Base-by-base conservation (phyloP, 106 monocot species). In the Amphibolis antarctica region DNA sequence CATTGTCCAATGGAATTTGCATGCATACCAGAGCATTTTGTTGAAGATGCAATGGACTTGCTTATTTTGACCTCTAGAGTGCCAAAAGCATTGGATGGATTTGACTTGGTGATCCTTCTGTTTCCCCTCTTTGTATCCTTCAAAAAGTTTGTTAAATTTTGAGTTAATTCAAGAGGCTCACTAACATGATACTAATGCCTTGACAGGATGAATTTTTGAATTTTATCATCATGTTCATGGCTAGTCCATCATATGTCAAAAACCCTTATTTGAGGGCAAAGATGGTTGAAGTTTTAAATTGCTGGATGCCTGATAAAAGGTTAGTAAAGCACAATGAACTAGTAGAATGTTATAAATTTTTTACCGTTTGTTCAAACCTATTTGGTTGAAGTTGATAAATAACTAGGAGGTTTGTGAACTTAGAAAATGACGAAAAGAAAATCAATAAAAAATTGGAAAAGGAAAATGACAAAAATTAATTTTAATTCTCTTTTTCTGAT, bases 201-300 rank as follows among this genome's bases (percentile, higher is more conserved):
- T 18, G 59, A 28, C 89, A 96, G 96, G 96, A 96, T 66, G 90
- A 96, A 17, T 96, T 96, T 71, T 68, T 96, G 71, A 96, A 87
- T 70, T 96, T 96, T 66, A 96, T 96, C 47, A 96, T 96, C 56
- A 96, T 96, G 96, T 96, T 96, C 82, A 96, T 96, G 96, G 90
- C 82, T 29, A 84, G 90, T 47, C 84, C 90, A 23, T 74, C 81
- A 25, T 90, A 96, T 66, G 57, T 96, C 14, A 96, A 90, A 58
- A 96, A 96, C 67, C 96, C 96, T 30, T 90, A 96, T 75, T 43
- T 96, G 23, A 84, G 82, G 70, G 96, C 96, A 43, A 96, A 96
- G 69, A 96, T 96, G 96, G 96, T 96, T 67, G 96, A 96, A 80
- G 86, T 96, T 70, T 76, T 96, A 74, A 96, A 90, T 77, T 87